Evolutionary conservation across 176 grass and related monocot genomes (phyloP).

Genomic region (Typha latifolia): DNA sequence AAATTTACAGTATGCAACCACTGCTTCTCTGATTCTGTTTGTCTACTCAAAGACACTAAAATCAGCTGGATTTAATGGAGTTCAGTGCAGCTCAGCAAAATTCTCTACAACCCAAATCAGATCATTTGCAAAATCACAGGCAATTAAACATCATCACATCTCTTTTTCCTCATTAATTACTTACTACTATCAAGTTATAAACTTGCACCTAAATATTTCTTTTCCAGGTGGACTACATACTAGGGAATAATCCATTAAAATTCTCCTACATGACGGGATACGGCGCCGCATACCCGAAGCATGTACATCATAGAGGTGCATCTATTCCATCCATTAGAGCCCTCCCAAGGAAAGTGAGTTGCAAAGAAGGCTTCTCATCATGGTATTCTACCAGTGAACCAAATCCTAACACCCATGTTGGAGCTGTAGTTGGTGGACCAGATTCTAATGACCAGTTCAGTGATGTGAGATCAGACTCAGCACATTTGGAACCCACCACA

Average conservation of each 20-base stretch:
- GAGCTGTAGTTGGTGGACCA: constrained; percentile 39
- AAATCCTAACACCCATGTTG: constrained; percentile 36
- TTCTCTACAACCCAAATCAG: constrained; percentile 41
- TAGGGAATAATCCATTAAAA: constrained; percentile 34
- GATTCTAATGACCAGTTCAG: constrained; percentile 37
- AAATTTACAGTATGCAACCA: constrained; percentile 43
- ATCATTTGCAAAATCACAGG: constrained; percentile 47
- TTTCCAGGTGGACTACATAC: constrained; percentile 51
- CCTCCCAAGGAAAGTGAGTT: constrained; percentile 32
- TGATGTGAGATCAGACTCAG: constrained; percentile 36
- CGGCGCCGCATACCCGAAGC: constrained; percentile 18
- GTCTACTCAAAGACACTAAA: constrained; percentile 36
- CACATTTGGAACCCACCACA: constrained; percentile 38
- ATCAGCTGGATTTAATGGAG: background rate
- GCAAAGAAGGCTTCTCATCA: constrained; percentile 37
- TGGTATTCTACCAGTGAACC: constrained; percentile 21
- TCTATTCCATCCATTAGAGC: constrained; percentile 35
- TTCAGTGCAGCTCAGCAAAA: constrained; percentile 35
- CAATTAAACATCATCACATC: background rate
- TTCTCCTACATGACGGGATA: constrained; percentile 44
- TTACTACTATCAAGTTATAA: background rate
- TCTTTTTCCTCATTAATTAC: background rate
- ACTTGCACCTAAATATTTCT: background rate
- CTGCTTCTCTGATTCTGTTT: constrained; percentile 23
- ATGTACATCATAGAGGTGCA: constrained; percentile 40